These are phyloP conservation scores for Sugiyamaella boreocaroliniensis DNA, from an alignment of 805 yeast species.

Conservation along the genomic window DNA sequence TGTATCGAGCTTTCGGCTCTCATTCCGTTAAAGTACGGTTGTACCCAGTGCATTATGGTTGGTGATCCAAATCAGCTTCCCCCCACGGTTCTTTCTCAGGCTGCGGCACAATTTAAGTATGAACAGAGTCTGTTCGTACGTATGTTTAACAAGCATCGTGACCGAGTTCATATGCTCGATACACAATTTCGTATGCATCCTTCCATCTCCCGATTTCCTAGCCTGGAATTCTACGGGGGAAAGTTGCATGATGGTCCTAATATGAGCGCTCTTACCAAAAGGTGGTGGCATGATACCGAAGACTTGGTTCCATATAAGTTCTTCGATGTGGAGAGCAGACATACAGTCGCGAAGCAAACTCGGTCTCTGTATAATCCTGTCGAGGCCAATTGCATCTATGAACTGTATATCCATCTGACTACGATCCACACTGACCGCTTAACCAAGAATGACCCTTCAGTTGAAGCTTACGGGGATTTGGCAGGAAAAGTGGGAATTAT, in stretches of 20 bases:
- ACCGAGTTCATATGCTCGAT: slow-evolving; percentile 64
- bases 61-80: slow-evolving; percentile 99
- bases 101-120: slow-evolving; percentile 71
- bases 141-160: slow-evolving; percentile 64
- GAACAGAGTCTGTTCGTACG: slow-evolving; percentile 92
- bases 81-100: slow-evolving; percentile 88
- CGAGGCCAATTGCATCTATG: slow-evolving; percentile 71
- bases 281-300: slow-evolving; percentile 65
- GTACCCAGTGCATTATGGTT: slow-evolving; percentile 87
- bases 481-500: slow-evolving; percentile 78
- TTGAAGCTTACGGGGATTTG: slow-evolving; percentile 37
- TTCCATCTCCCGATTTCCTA: slow-evolving; percentile 78
- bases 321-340: slow-evolving; percentile 53
- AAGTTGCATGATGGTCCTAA: slow-evolving; percentile 68
- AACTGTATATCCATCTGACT: slow-evolving; percentile 47
- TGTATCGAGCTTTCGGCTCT: slow-evolving; percentile 88
- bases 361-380: slow-evolving; percentile 62
- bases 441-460: slow-evolving; percentile 1
- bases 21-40: slow-evolving; percentile 88
- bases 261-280: slow-evolving; percentile 51
- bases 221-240: slow-evolving; percentile 70
- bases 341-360: slow-evolving; percentile 35
- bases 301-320: slow-evolving; percentile 71
- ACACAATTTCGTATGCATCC: slow-evolving; percentile 99
- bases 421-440: neutral